Conservation (phyloP, 352 stramenopile genomes). For the Pythium monospermum region DNA sequence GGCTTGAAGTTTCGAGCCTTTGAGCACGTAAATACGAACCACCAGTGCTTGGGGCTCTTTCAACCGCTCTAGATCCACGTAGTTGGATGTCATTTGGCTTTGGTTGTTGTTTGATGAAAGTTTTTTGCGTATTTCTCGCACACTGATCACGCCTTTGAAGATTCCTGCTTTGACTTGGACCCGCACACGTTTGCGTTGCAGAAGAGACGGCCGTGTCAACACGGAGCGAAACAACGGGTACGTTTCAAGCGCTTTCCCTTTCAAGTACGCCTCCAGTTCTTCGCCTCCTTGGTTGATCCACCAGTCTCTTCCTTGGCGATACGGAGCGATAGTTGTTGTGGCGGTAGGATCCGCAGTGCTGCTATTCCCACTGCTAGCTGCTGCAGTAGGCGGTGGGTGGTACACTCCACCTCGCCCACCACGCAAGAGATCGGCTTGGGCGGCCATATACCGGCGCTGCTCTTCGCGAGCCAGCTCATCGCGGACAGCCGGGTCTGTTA, state of each 20-base stretch:
- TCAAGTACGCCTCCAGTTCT: slow-evolving; percentile 76
- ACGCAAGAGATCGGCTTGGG: slow-evolving; percentile 36
- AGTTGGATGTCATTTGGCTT: too few species aligned
- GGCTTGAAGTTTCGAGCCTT: slow-evolving; percentile 62
- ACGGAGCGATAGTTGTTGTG: slow-evolving; percentile 21
- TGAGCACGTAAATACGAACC: slow-evolving; percentile 72
- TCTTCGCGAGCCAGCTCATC: slow-evolving; percentile 40
- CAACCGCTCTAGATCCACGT: slow-evolving; percentile 44
- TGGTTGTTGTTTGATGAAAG: too few species aligned
- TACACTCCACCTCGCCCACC: slow-evolving; percentile 8
- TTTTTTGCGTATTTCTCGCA: slow-evolving; percentile 35
- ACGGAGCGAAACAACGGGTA: slow-evolving; percentile 67
- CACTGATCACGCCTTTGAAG: slow-evolving; percentile 75
- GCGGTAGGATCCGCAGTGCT: too few species aligned
- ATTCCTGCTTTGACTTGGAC: slow-evolving; percentile 61
- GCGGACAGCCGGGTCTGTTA: slow-evolving; percentile 43
- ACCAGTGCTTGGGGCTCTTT: slow-evolving; percentile 50
- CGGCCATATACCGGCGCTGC: slow-evolving; percentile 47
- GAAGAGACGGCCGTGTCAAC: slow-evolving; percentile 45
- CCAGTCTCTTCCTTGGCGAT: slow-evolving; percentile 62
- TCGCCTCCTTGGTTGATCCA: slow-evolving; percentile 66
- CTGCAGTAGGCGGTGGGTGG: neutral
- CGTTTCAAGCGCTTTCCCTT: slow-evolving; percentile 63
- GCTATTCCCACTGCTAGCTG: too few species aligned
- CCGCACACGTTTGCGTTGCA: slow-evolving; percentile 44